phyloP scores from a whole-genome alignment of 306 rosid genomes.

The Malus sieversii region DNA sequence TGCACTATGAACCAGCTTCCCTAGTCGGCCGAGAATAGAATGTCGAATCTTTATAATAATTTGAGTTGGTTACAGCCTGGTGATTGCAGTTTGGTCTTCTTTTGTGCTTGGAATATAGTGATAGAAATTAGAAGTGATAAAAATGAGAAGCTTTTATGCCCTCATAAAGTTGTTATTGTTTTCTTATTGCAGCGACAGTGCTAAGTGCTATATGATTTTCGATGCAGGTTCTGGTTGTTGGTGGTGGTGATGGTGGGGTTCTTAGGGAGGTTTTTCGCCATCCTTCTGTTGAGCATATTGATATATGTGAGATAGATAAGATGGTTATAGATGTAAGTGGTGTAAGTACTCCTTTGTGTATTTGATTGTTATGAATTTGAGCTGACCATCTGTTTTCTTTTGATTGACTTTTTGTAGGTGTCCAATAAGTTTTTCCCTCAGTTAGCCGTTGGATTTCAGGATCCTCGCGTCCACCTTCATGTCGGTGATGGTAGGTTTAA shows the following conservation, averaged over 20 bases:
- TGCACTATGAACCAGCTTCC: background rate
- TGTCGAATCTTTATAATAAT: background rate
- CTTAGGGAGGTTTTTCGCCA: constrained; percentile 88
- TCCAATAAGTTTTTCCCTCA: constrained; percentile 74
- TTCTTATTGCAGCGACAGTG: background rate
- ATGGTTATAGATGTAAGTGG: constrained; percentile 93
- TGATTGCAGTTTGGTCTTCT: background rate
- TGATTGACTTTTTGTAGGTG: constrained; percentile 42
- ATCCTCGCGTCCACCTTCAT: constrained; percentile 88
- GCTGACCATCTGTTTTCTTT: constrained; percentile 14
- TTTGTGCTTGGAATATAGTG: background rate
- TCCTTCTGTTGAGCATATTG: constrained; percentile 76
- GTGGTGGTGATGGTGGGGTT: constrained; percentile 99
- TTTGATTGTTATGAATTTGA: background rate
- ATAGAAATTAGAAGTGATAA: background rate
- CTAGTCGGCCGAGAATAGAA: background rate
- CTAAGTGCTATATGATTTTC: background rate
- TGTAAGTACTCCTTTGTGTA: background rate
- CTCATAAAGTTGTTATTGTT: background rate
- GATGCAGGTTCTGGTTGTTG: constrained; percentile 86
- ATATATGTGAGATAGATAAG: constrained; percentile 95
- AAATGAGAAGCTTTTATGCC: background rate
- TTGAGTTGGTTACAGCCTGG: background rate
- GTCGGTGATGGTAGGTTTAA: constrained; percentile 67
- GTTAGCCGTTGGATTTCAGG: constrained; percentile 87